A percentile compares a stretch with the other conserved stretches of the same genome.
These are phyloP conservation scores for Russula dissimulans DNA, from an alignment of 768 basidiomycete species.

Conservation along the genomic window DNA sequence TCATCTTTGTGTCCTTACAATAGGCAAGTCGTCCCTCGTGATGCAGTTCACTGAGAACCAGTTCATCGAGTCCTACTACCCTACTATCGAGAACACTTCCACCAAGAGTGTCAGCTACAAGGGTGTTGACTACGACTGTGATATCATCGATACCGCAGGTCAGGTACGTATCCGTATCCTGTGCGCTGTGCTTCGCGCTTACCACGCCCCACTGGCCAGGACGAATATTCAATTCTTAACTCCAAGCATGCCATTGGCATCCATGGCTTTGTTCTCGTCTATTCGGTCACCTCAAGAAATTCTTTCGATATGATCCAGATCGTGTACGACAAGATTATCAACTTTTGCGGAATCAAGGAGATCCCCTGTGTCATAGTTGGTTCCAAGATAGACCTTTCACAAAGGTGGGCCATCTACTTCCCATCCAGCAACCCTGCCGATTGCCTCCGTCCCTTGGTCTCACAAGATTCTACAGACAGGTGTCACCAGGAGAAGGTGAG, in stretches of 20 bases:
- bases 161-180: constrained; percentile 49
- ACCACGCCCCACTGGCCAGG: constrained; percentile 36
- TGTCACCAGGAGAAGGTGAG: constrained; percentile 63
- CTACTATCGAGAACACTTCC: constrained; percentile 87
- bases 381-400: constrained; percentile 77
- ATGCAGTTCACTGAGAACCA: constrained; percentile 90
- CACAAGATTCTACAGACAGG: constrained; percentile 48
- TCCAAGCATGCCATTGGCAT: constrained; percentile 93
- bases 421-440: background rate
- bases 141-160: constrained; percentile 96
- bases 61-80: constrained; percentile 90
- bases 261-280: constrained; percentile 95
- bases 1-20: constrained; percentile 11
- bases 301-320: constrained; percentile 94
- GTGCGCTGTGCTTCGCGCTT: constrained; percentile 2
- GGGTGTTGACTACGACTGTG: constrained; percentile 88
- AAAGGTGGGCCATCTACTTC: constrained; percentile 44
- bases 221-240: constrained; percentile 92
- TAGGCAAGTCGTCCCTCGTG: constrained; percentile 92
- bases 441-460: background rate
- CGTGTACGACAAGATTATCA: constrained; percentile 87
- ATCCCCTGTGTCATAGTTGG: constrained; percentile 94
- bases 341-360: constrained; percentile 73
- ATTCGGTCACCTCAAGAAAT: constrained; percentile 80
- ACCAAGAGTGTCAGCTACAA: constrained; percentile 80